These are phyloP conservation scores for Smittium mucronatum DNA, from an alignment of 371 early-diverging fungal genomes.

Conservation along the genomic window DNA sequence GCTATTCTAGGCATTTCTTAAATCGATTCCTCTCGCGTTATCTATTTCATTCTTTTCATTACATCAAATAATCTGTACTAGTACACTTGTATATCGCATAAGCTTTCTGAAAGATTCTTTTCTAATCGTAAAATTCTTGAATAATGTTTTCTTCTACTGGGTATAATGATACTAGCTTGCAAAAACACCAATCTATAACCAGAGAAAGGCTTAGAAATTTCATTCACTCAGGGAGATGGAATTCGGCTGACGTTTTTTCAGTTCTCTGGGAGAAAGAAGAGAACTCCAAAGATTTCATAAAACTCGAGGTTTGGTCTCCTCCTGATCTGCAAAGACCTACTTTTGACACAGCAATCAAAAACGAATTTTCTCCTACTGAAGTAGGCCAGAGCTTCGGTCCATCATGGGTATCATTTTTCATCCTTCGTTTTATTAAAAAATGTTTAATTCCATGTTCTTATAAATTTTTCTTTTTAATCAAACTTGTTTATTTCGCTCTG, in stretches of 20 bases:
- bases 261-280: conserved; percentile 27
- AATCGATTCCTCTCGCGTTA: too few relatives aligned
- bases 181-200: conserved; percentile 46
- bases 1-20: too few relatives aligned
- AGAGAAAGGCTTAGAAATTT: conserved; percentile 42
- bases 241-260: conserved; percentile 44
- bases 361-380: conserved; percentile 45
- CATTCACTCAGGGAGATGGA: conserved; percentile 35
- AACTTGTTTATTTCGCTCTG: conserved; percentile 2
- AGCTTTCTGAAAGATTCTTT: background rate
- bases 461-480: too few relatives aligned
- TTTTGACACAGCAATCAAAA: conserved; percentile 69
- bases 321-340: conserved; percentile 65
- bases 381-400: conserved; percentile 71
- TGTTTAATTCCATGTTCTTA: too few relatives aligned
- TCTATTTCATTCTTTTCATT: too few relatives aligned
- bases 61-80: too few relatives aligned
- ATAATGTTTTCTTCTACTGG: conserved; percentile 6
- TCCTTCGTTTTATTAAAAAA: background rate
- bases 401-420: conserved; percentile 44
- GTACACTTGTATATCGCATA: background rate
- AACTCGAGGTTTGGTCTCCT: conserved; percentile 55
- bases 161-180: conserved; percentile 14
- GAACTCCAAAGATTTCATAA: conserved; percentile 26
- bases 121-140: conserved; percentile 39